Evolutionary conservation across 2,329 filamentous ascomycete species (phyloP).

Genomic region (Ilyonectria sp.): DNA sequence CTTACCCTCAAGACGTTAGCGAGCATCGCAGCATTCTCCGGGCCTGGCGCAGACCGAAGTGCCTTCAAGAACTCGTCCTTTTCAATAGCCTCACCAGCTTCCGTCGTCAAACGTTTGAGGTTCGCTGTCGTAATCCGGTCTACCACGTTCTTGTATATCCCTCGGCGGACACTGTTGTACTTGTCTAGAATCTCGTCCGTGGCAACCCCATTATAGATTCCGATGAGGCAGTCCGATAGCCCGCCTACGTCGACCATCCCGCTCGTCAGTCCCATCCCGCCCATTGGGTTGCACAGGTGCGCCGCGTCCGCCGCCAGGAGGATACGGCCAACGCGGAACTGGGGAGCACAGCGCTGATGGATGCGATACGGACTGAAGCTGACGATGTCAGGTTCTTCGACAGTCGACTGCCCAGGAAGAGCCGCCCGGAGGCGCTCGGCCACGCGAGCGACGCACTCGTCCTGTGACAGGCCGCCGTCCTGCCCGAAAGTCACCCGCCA

Average conservation of each 20-base stretch:
- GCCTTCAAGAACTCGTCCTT: not conserved
- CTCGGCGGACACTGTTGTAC: constrained; percentile 5
- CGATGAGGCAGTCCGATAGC: constrained; percentile 12
- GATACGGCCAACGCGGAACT: constrained; percentile 4
- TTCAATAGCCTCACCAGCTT: not conserved
- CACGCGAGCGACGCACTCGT: not conserved
- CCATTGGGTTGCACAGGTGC: constrained; percentile 21
- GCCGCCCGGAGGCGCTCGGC: not conserved
- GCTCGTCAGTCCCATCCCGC: constrained; percentile 1
- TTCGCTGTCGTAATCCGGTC: not conserved
- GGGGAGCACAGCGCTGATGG: constrained; percentile 10
- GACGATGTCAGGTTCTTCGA: not conserved
- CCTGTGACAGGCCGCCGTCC: not conserved
- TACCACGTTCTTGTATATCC: constrained; percentile 36
- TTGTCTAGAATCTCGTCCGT: constrained; percentile 1
- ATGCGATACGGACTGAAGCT: constrained; percentile 6
- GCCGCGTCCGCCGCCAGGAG: constrained; percentile 14
- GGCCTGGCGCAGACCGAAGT: not conserved
- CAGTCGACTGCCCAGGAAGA: constrained; percentile 4
- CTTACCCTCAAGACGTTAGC: not conserved
- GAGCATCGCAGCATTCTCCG: not conserved
- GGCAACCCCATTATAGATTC: not conserved
- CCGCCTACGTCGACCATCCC: constrained; percentile 10
- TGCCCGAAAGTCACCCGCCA: constrained; percentile 16
- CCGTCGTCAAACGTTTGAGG: not conserved